These are phyloP conservation scores for Tolypocladium pustulatum DNA, from an alignment of 2,329 filamentous ascomycete genomes.

Conservation along the genomic window DNA sequence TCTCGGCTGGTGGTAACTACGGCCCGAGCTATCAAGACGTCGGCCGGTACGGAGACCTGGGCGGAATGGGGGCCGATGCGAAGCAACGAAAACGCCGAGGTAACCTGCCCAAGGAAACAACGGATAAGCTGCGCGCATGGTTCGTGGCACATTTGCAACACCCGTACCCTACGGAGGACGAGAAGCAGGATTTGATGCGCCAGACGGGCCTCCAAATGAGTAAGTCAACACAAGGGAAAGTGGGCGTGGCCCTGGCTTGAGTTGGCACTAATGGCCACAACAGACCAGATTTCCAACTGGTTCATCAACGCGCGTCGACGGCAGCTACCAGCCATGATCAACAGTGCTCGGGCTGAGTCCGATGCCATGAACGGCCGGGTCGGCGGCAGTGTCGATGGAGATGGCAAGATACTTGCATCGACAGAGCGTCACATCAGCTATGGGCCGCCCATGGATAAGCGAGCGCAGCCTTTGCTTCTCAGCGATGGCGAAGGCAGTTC, in stretches of 20 bases:
- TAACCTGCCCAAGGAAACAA: conserved; percentile 85
- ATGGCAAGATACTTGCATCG: conserved; percentile 26
- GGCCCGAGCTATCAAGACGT: conserved; percentile 30
- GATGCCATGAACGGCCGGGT: conserved; percentile 31
- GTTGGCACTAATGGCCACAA: conserved; percentile 5
- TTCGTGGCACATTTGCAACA: conserved; percentile 67
- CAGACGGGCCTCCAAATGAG: conserved; percentile 71
- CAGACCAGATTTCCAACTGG: conserved; percentile 68
- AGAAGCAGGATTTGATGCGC: conserved; percentile 72
- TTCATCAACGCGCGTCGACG: conserved; percentile 69
- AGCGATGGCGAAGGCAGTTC: conserved; percentile 37
- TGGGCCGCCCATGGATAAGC: conserved; percentile 9
- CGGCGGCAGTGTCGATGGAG: conserved; percentile 6
- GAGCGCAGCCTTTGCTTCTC: conserved; percentile 24
- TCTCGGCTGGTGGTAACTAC: conserved; percentile 27
- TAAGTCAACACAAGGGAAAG: conserved; percentile 29
- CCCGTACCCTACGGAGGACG: conserved; percentile 79
- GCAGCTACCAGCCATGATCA: conserved; percentile 50
- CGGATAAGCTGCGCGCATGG: conserved; percentile 71
- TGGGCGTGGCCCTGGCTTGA: not conserved
- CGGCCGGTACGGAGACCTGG: conserved; percentile 28
- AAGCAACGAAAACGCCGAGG: conserved; percentile 59
- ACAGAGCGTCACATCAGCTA: conserved; percentile 20
- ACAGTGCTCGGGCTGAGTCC: conserved; percentile 41
- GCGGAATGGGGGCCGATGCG: conserved; percentile 25